Evolutionary conservation across 1,284 basidiomycete species (phyloP).

Genomic region (Athelia psychrophila): DNA sequence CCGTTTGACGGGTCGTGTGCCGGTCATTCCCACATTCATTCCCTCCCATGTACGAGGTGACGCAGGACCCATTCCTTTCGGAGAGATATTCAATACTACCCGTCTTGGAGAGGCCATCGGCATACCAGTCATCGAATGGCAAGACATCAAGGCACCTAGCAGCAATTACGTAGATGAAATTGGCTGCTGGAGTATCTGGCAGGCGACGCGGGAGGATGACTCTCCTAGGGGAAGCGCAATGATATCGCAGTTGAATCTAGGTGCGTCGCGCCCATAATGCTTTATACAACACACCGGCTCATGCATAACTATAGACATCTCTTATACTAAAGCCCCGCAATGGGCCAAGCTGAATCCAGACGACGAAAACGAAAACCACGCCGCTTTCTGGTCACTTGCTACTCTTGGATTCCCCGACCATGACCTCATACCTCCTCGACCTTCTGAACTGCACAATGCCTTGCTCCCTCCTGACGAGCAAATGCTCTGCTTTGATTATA

Average conservation of each 20-base stretch:
- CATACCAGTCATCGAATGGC: conserved; percentile 52
- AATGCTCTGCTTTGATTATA: conserved; percentile 50
- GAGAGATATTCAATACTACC: conserved; percentile 51
- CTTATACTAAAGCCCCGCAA: conserved; percentile 43
- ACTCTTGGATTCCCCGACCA: conserved; percentile 39
- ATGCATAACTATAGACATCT: conserved; percentile 39
- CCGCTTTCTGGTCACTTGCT: conserved; percentile 45
- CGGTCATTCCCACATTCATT: conserved; percentile 60
- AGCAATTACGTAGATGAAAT: conserved; percentile 47
- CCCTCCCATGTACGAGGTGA: conserved; percentile 60
- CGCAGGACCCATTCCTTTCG: conserved; percentile 43
- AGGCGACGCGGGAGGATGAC: conserved; percentile 45
- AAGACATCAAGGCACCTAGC: conserved; percentile 43
- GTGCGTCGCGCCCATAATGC: conserved; percentile 35
- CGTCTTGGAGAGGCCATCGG: conserved; percentile 38
- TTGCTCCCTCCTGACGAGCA: conserved; percentile 47
- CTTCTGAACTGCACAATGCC: conserved; percentile 30
- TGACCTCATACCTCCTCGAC: conserved; percentile 28
- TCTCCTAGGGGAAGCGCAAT: conserved; percentile 44
- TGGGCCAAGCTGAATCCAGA: conserved; percentile 39
- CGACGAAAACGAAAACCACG: conserved; percentile 36
- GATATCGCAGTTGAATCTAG: conserved; percentile 46
- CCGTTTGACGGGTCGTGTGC: conserved; percentile 59
- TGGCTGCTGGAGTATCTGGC: conserved; percentile 70
- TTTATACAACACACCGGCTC: neutral